A percentile compares a stretch with the other conserved stretches of the same genome.
These are phyloP conservation scores for Aspergillus ochraceus DNA, from an alignment of 2,329 filamentous ascomycete genomes.

Conservation along the genomic window DNA sequence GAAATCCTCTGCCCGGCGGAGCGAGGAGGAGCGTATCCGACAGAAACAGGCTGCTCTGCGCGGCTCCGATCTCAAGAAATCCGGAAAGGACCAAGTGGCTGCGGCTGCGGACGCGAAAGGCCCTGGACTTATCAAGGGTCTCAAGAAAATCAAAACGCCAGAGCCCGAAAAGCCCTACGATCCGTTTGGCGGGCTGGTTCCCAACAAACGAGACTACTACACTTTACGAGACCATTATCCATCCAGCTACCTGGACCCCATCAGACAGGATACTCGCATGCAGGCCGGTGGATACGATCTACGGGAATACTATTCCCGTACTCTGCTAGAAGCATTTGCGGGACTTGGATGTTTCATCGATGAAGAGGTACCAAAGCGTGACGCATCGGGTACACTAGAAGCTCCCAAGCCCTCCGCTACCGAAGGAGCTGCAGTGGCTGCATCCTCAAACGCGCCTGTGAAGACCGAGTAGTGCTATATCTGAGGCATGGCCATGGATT, in stretches of 20 bases:
- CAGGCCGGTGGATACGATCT: slow-evolving; percentile 81
- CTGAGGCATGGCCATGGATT: background rate
- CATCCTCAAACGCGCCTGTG: slow-evolving; percentile 5
- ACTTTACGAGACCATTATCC: slow-evolving; percentile 68
- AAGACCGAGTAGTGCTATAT: background rate
- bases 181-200: slow-evolving; percentile 72
- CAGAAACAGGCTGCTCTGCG: slow-evolving; percentile 46
- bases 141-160: slow-evolving; percentile 65
- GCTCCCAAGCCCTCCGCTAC: slow-evolving; percentile 25
- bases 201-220: slow-evolving; percentile 68
- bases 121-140: slow-evolving; percentile 68
- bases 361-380: slow-evolving; percentile 60
- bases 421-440: slow-evolving; percentile 31
- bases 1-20: slow-evolving; percentile 65
- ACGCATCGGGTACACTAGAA: slow-evolving; percentile 20
- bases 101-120: slow-evolving; percentile 27
- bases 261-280: slow-evolving; percentile 65
- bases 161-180: slow-evolving; percentile 77
- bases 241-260: slow-evolving; percentile 70
- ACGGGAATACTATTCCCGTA: slow-evolving; percentile 75
- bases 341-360: slow-evolving; percentile 84
- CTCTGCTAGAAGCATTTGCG: slow-evolving; percentile 84
- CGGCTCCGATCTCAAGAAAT: slow-evolving; percentile 32
- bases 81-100: slow-evolving; percentile 17
- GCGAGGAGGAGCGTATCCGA: slow-evolving; percentile 51